Base-by-base conservation (phyloP, 2,329 filamentous ascomycete genomes). In the Beauveria scarabaeidicola region DNA sequence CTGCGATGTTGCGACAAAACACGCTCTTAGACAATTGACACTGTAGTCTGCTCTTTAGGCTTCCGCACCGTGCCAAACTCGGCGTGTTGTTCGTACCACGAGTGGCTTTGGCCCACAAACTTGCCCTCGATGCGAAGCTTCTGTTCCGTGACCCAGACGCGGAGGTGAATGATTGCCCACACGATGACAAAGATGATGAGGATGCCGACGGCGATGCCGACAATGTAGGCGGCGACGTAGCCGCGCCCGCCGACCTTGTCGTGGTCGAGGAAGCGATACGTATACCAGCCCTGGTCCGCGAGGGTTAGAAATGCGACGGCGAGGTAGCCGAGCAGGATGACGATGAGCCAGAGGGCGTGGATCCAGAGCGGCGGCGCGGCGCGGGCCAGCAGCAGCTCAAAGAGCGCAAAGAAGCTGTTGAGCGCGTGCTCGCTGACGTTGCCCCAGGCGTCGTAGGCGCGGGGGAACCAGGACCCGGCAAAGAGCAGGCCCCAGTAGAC, bases 181-280 rank as follows among this genome's bases (percentile, higher is more conserved):
- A 78, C 78, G 19, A 85, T 46, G 29, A 72, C 67, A 65, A 84
- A 87, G 41, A 85, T 71, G 23, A 85, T 64, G 40, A 81, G 63
- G 19, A 78, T 77, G 7, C 74, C 82, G 0, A 76, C 76, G 3
- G 80, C 73, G 52, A 87, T 84, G 8, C 80, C 81, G 53, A 89
- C 72, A 53, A 84, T 81, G 67, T 56, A 56, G 2, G 76, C 88
- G 1, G 84, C 82, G 3, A 91, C 84, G 7, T 77, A 65, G 43
- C 69, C 72, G 29, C 69, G 65, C 19, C 72, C 73, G 0, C 78
- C 80, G 29, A 77, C 69, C 17, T 79, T 78, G 53, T 81, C 72
- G 1, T 84, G 79, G 69, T 96, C 80, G n/a, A 96, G 80, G 73
- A 96, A 96, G 61, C 67, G 70, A 74, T 96, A 96, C 0, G 88